Base-by-base conservation (phyloP, 1,284 basidiomycete genomes). In the Cryptococcus jaspeensis region DNA sequence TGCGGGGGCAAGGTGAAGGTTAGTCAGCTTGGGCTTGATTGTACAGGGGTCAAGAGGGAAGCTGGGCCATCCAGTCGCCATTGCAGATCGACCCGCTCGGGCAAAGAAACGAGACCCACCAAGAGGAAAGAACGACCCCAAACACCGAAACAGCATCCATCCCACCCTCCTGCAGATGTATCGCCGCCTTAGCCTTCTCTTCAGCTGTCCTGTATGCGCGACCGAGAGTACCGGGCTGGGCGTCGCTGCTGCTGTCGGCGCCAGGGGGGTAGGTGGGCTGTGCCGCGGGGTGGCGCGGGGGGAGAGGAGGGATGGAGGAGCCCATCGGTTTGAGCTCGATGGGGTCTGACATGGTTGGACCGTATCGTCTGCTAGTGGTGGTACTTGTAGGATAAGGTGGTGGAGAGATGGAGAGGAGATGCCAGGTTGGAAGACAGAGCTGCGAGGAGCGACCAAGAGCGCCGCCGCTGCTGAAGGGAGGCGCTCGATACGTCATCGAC, bases 181-280 rank as follows among this genome's bases (percentile, higher is more conserved):
- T 67, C 9, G 60, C 62, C 1, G 73, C 74, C 54, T 61, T 69
- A 3, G 74, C 74, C n/a, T 62, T 65, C 16, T 73, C 72, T 50
- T 76, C 74, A 11, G 74, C 74, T 5, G 52, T 25, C 28, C 67
- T 55, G 49, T 71, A 76, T 11, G 68, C 68, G 18, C 46, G 22
- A 3, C 66, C 66, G 6, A 76, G 58, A 0, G 56, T 41, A 12
- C 66, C 64, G 0, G 61, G 57, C 12, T 45, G 37, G n/a, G 56
- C 28, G 23, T 38, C 22, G 0, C n/a, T n/a, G n/a, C n/a, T n/a
- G n/a, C n/a, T n/a, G n/a, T n/a, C n/a, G n/a, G n/a, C n/a, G n/a
- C n/a, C n/a, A n/a, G n/a, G n/a, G n/a, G n/a, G n/a, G n/a, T n/a
- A n/a, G n/a, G n/a, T n/a, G n/a, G n/a, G n/a, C n/a, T n/a, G n/a